Percentiles rank a stretch among this genome's conserved stretches.
Evolutionary conservation across 2,329 filamentous ascomycete genomes (phyloP).

Genomic region (Biscogniauxia sp.): DNA sequence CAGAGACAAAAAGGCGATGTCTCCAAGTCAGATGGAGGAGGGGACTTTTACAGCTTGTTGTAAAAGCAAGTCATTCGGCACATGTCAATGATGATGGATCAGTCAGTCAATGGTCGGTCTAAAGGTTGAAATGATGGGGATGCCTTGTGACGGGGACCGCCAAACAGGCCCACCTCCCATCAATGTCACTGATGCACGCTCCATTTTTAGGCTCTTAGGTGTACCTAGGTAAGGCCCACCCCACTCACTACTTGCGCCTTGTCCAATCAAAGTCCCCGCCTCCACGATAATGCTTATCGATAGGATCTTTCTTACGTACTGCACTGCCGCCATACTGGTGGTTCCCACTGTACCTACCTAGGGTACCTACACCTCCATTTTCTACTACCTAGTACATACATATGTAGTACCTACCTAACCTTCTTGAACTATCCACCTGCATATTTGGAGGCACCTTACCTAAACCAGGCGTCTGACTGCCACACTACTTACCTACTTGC

Average conservation of each 20-base stretch:
- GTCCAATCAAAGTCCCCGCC: neutral
- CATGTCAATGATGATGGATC: constrained; percentile 6
- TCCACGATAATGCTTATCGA: constrained; percentile 9
- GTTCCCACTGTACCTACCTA: no score
- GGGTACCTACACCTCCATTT: neutral
- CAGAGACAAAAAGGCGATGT: constrained; percentile 8
- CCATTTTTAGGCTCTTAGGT: constrained; percentile 4
- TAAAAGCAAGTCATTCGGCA: constrained; percentile 19
- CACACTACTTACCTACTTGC: no score
- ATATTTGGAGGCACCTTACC: no score
- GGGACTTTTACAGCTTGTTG: constrained; percentile 6
- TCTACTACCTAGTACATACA: no score
- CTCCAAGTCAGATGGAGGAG: constrained; percentile 1
- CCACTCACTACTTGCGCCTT: neutral
- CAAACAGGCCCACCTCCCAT: neutral
- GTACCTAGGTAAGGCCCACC: neutral
- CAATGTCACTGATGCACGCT: neutral
- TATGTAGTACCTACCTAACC: no score
- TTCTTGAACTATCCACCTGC: no score
- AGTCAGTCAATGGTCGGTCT: constrained; percentile 5
- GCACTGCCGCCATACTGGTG: no score
- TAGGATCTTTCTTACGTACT: neutral
- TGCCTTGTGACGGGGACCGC: constrained; percentile 16
- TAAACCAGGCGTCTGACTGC: no score
- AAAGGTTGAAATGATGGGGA: constrained; percentile 6